phyloP scores from a whole-genome alignment of 345 rosid species.

The Euclidium syriacum region DNA sequence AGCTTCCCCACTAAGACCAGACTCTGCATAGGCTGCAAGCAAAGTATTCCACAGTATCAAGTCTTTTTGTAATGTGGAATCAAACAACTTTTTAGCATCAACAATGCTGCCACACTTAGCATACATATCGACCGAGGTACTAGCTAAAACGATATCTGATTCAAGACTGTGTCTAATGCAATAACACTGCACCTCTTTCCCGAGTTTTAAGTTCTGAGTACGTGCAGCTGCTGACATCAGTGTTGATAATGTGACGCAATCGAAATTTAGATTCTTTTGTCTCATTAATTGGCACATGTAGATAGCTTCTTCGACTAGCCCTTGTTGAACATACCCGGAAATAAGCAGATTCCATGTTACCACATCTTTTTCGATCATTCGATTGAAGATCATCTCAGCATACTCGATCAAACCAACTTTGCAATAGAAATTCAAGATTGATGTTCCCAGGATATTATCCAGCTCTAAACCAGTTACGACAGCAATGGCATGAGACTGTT shows the following conservation, averaged over 20 bases:
- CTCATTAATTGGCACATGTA: constrained; percentile 49
- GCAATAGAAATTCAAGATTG: constrained; percentile 62
- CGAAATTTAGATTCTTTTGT: constrained; percentile 46
- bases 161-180: constrained; percentile 55
- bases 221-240: constrained; percentile 51
- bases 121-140: constrained; percentile 53
- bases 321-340: constrained; percentile 48
- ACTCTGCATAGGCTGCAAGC: constrained; percentile 58
- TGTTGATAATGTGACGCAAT: constrained; percentile 60
- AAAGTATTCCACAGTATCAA: constrained; percentile 59
- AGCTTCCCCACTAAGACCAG: constrained; percentile 50
- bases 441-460: constrained; percentile 61
- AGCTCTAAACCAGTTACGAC: constrained; percentile 49
- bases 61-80: constrained; percentile 40
- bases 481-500: constrained; percentile 66
- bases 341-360: constrained; percentile 85
- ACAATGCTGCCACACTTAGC: constrained; percentile 49
- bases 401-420: constrained; percentile 64
- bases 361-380: constrained; percentile 49
- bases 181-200: constrained; percentile 62
- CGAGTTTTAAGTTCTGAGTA: constrained; percentile 37
- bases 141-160: constrained; percentile 49
- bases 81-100: constrained; percentile 47
- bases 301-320: constrained; percentile 48
- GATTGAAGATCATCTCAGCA: constrained; percentile 54